Conservation (phyloP, 345 rosid genomes). For the Eucalyptus curtisii region DNA sequence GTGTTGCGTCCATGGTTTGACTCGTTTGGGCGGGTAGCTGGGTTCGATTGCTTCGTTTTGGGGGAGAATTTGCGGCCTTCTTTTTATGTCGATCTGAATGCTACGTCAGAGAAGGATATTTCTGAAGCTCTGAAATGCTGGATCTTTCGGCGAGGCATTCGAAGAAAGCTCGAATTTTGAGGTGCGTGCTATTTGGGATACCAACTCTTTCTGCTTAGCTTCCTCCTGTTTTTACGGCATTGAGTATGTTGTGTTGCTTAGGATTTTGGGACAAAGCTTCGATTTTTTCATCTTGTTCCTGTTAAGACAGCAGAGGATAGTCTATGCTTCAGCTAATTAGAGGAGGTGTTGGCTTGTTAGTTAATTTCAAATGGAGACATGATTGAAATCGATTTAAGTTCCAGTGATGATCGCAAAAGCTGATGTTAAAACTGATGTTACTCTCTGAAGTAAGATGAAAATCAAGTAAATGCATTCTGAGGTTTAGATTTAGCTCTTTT, state of each 20-base stretch:
- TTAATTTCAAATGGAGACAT: neutral
- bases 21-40: neutral
- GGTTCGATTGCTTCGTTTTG: neutral
- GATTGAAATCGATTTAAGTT: neutral
- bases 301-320: neutral
- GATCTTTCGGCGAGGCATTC: neutral
- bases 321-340: neutral
- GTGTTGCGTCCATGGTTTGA: constrained; percentile 19
- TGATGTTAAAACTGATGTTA: neutral
- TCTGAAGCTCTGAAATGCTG: neutral
- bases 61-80: neutral
- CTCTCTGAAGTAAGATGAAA: neutral
- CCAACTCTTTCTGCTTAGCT: neutral
- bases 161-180: neutral
- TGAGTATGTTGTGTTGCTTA: neutral
- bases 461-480: neutral
- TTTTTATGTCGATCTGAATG: neutral
- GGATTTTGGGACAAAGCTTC: neutral
- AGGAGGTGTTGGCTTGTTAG: neutral
- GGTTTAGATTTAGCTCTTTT: neutral
- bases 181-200: neutral
- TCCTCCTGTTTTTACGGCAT: neutral
- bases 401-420: neutral
- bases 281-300: neutral
- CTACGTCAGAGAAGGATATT: neutral